Conservation (phyloP, 805 yeast species). For the Kodamaea neixiangensis region DNA sequence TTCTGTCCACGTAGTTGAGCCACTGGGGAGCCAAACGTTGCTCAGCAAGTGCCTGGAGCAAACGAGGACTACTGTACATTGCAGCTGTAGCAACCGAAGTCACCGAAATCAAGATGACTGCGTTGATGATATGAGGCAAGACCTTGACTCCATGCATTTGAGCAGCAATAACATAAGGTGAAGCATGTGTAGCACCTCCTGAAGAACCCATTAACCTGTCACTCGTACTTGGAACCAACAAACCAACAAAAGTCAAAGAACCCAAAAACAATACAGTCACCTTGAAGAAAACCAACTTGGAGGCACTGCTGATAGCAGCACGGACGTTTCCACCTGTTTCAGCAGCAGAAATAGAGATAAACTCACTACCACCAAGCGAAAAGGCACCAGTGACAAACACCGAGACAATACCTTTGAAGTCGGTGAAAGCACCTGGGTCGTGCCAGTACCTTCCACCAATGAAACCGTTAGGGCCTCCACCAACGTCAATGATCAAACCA, state of each 20-base stretch:
- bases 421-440: constrained; percentile 31
- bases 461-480: constrained; percentile 29
- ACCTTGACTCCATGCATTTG: constrained; percentile 27
- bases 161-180: constrained; percentile 33
- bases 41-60: constrained; percentile 27
- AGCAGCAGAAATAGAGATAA: constrained; percentile 32
- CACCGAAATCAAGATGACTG: constrained; percentile 33
- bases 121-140: constrained; percentile 34
- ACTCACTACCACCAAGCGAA: constrained; percentile 36
- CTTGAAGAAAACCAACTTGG: constrained; percentile 29
- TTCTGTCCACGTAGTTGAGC: constrained; percentile 27
- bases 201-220: constrained; percentile 36
- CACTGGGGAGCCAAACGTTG: constrained; percentile 31
- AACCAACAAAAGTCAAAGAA: constrained; percentile 31
- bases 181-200: constrained; percentile 22
- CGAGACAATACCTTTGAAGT: constrained; percentile 32
- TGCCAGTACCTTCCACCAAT: constrained; percentile 36
- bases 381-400: constrained; percentile 36
- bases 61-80: constrained; percentile 30
- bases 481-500: constrained; percentile 29
- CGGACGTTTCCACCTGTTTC: constrained; percentile 28
- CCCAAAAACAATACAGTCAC: constrained; percentile 31
- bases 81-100: constrained; percentile 34
- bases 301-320: constrained; percentile 23
- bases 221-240: constrained; percentile 39